Evolutionary conservation across 805 yeast genomes (phyloP).

Genomic region (Kuraishia hungarica): DNA sequence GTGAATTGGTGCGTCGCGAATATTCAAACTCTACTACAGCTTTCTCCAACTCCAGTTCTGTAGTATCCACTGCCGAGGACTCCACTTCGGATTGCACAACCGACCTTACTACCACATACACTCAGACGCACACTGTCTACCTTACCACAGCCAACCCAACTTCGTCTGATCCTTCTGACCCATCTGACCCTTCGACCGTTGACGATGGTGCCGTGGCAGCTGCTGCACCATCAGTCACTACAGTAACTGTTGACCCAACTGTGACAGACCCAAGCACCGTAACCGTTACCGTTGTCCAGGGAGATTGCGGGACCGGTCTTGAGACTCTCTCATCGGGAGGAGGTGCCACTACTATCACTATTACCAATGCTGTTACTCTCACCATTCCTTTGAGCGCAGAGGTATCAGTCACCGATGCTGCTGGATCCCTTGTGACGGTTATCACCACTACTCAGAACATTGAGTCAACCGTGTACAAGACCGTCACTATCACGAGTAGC

Average conservation of each 20-base stretch:
- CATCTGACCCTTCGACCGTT: slow-evolving; percentile 7
- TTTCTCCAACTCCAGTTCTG: neutral
- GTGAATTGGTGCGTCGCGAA: neutral
- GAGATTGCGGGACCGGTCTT: neutral
- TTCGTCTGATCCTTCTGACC: slow-evolving; percentile 1
- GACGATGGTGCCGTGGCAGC: slow-evolving; percentile 7
- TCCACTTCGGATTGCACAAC: slow-evolving; percentile 2
- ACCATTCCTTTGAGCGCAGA: slow-evolving; percentile 23
- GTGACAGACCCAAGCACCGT: slow-evolving; percentile 2
- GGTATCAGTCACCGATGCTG: slow-evolving; percentile 19
- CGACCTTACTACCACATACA: slow-evolving; percentile 10
- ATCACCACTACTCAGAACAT: slow-evolving; percentile 20
- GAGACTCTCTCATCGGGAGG: slow-evolving; percentile 4
- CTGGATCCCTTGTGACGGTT: slow-evolving; percentile 18
- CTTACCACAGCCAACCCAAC: slow-evolving; percentile 7
- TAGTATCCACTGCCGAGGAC: neutral
- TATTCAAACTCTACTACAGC: neutral
- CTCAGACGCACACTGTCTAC: slow-evolving; percentile 10
- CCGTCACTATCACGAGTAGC: slow-evolving; percentile 7
- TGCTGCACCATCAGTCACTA: slow-evolving; percentile 3
- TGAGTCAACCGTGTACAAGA: slow-evolving; percentile 15
- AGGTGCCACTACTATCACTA: slow-evolving; percentile 7
- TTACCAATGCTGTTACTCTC: slow-evolving; percentile 6
- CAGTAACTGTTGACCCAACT: slow-evolving; percentile 1
- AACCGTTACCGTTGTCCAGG: slow-evolving; percentile 1